Base-by-base conservation (phyloP, 352 stramenopile species). In the Phytophthora agathidicida region DNA sequence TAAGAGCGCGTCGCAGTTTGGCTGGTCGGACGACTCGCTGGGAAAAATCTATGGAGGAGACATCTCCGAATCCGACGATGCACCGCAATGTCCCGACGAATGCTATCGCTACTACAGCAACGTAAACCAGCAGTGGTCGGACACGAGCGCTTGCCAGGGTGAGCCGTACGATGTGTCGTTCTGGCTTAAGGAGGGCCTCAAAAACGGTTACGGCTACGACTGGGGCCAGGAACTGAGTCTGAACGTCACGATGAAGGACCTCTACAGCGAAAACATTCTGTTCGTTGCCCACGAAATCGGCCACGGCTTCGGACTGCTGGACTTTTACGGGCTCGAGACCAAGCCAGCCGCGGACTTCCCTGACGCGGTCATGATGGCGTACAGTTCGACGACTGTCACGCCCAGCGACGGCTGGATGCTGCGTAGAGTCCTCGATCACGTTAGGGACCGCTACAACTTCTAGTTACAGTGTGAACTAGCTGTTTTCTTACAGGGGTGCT, bases 371-470 rank as follows among this genome's bases (percentile, higher is more conserved):
- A 39, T 51, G 56, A 42, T 23, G 27, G 43, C 27, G 28, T 38
- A 31, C 19, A 22, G 30, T 10, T 65, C 56, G 23, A 42, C 30
- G 7, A 59, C 48, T 3, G 44, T 65, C 41, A 60, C 47, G 17
- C 38, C 47, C 4, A 47, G 22, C 32, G 56, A 65, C n/a, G n/a
- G n/a, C n/a, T n/a, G n/a, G n/a, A n/a, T n/a, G n/a, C n/a, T n/a
- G n/a, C n/a, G n/a, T n/a, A 20, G 56, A 2, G 41, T 65, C 7
- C 55, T 48, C 7, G 46, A 65, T 14, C 22, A 65, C 31, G 43
- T 65, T 32, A 44, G 24, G 9, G 20, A 42, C 3, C 56, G 56
- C 20, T 65, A 65, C 46, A 24, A 57, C n/a, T 64, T 51, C 22
- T 41, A 41, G n/a, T n/a, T n/a, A n/a, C n/a, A n/a, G n/a, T n/a